These are phyloP conservation scores for Ananas comosus DNA, from an alignment of 176 grass and related monocot genomes.

Conservation along the genomic window DNA sequence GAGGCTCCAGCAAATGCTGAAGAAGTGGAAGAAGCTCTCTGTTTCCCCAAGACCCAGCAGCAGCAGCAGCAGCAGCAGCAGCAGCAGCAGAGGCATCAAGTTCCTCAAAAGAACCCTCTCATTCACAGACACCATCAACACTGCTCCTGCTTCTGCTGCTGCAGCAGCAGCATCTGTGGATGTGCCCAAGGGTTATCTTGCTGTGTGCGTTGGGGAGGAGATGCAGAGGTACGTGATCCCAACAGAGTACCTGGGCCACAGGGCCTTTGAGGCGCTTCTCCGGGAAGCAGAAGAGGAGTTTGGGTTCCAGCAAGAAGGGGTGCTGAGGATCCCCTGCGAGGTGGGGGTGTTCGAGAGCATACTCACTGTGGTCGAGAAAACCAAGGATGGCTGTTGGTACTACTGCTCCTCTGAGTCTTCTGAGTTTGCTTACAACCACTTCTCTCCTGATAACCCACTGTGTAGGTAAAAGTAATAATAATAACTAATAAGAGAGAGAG, in stretches of 20 bases:
- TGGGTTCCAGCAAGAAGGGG: conserved; percentile 70
- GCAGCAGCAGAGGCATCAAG: conserved; percentile 78
- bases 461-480: conserved; percentile 26
- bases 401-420: conserved; percentile 47
- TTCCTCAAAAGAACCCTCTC: conserved; percentile 86
- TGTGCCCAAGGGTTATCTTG: conserved; percentile 52
- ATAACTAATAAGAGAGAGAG: background rate
- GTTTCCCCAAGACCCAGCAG: conserved; percentile 34
- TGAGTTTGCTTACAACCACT: conserved; percentile 9
- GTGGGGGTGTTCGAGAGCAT: conserved; percentile 46
- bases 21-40: conserved; percentile 94
- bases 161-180: conserved; percentile 1
- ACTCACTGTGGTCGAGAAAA: conserved; percentile 44
- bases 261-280: conserved; percentile 47
- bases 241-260: conserved; percentile 52
- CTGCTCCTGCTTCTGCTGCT: background rate
- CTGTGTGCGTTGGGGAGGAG: conserved; percentile 44
- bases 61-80: conserved; percentile 11
- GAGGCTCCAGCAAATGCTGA: conserved; percentile 84
- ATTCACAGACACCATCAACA: conserved; percentile 31
- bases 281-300: conserved; percentile 75
- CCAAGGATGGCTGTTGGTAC: conserved; percentile 39
- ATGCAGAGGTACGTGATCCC: conserved; percentile 72
- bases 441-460: conserved; percentile 30
- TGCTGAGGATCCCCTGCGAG: conserved; percentile 69